phyloP scores from a whole-genome alignment of 2,329 filamentous ascomycete species.

The Elsinoe australis region DNA sequence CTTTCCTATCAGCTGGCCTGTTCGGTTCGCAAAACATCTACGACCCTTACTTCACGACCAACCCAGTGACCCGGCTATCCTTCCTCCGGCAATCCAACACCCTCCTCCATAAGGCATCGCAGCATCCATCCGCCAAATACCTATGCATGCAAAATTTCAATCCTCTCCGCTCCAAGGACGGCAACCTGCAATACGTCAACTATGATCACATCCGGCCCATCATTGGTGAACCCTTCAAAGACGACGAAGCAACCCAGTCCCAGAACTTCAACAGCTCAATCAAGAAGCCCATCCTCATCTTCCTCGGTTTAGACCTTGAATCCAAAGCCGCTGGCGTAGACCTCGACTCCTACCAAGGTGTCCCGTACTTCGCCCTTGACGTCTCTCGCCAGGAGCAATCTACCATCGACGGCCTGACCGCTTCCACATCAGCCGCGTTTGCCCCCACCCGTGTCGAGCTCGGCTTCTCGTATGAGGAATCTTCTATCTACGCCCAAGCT shows the following conservation, averaged over 20 bases:
- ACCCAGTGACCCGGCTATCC: slow-evolving; percentile 18
- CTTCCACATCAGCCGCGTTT: slow-evolving; percentile 20
- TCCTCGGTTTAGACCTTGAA: slow-evolving; percentile 23
- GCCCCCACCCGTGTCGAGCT: slow-evolving; percentile 22
- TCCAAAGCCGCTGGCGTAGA: slow-evolving; percentile 19
- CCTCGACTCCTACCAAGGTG: slow-evolving; percentile 20
- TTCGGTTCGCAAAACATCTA: slow-evolving; percentile 9
- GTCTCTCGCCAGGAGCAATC: slow-evolving; percentile 10
- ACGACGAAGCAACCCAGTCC: slow-evolving; percentile 22
- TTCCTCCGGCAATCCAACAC: slow-evolving; percentile 22
- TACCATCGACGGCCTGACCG: slow-evolving; percentile 8
- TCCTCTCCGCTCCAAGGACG: slow-evolving; percentile 19
- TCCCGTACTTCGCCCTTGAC: slow-evolving; percentile 23
- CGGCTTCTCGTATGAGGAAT: slow-evolving; percentile 20
- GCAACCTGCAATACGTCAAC: slow-evolving; percentile 19
- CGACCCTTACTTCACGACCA: slow-evolving; percentile 9
- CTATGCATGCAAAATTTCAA: slow-evolving; percentile 22
- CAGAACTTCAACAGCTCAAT: slow-evolving; percentile 21
- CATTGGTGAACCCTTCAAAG: slow-evolving; percentile 21
- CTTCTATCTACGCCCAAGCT: slow-evolving; percentile 23
- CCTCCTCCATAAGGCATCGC: slow-evolving; percentile 22
- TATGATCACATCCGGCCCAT: slow-evolving; percentile 20
- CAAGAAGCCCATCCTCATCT: slow-evolving; percentile 21
- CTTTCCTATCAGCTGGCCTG: background rate
- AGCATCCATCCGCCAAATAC: slow-evolving; percentile 21